Conservation (phyloP, 768 basidiomycete genomes). For the Serendipita sp. region DNA sequence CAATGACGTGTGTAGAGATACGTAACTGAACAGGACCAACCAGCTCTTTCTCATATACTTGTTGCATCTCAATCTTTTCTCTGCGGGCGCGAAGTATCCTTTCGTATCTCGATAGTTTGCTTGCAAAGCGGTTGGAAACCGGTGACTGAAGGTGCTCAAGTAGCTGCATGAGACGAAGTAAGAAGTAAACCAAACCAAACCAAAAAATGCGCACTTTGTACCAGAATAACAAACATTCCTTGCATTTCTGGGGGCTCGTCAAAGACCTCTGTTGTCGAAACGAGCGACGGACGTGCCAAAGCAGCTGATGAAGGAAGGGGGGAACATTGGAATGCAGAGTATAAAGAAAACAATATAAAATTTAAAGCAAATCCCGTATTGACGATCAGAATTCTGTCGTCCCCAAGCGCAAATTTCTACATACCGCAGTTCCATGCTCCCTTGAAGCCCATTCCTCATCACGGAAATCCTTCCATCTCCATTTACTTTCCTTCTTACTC, state of each 20-base stretch:
- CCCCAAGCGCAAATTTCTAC: background rate
- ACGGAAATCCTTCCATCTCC: background rate
- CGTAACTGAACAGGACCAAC: conserved; percentile 23
- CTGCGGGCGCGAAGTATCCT: conserved; percentile 35
- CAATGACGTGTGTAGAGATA: too few species aligned
- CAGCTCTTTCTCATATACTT: conserved; percentile 32
- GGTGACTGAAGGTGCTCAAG: conserved; percentile 32
- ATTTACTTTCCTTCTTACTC: background rate
- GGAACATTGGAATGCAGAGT: background rate
- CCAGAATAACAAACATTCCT: conserved; percentile 12
- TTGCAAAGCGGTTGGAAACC: conserved; percentile 23
- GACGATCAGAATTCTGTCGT: too few species aligned
- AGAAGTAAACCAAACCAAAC: conserved; percentile 1
- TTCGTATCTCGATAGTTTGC: conserved; percentile 40
- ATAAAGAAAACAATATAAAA: background rate
- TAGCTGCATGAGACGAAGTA: conserved; percentile 29
- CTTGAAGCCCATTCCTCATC: background rate
- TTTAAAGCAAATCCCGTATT: background rate
- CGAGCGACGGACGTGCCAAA: conserved; percentile 34
- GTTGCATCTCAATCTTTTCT: conserved; percentile 32
- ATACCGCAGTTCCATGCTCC: background rate
- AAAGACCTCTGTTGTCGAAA: conserved; percentile 37
- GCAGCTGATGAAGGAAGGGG: conserved; percentile 29
- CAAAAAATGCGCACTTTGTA: background rate
- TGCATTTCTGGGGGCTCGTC: conserved; percentile 39